Evolutionary conservation across 2,329 filamentous ascomycete species (phyloP), one percentile per base, ranked within the genome.

Genomic region (Colletotrichum sp.): DNA sequence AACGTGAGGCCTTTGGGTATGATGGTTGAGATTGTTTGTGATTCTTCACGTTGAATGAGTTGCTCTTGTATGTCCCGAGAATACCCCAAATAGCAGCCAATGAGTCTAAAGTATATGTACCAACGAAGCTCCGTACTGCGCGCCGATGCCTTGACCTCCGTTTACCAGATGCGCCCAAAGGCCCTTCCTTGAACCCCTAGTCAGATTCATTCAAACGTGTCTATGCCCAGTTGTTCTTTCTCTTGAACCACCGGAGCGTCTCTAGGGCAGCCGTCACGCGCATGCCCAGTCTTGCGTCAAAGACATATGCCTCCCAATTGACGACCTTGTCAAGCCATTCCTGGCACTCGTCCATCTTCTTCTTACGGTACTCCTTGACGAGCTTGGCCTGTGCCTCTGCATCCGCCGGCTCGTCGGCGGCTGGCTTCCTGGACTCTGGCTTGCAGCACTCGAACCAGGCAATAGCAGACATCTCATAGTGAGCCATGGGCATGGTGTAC

Each of bases 381-480:
- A 84, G 83, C 24, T 84, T 80, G 16, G 59, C 57, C 34, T 69
- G 55, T 9, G 75, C 71, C 12, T 76, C 77, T 10, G 49, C 75
- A 9, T 74, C 77, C 26, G 69, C 12, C 12, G 75, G 65, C 79
- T 92, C 89, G 78, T 72, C 69, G 6, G 24, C 49, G 18, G 78
- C 78, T 12, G 80, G 78, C 21, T 78, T 70, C 10, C 78, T 69
- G 6, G 79, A 79, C 78, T 79, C 80, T 1, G 87, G 84, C 34
- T 85, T 82, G 79, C 86, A 89, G 69, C 88, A 89, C 80, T 96
- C 94, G 73, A 90, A 89, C 96, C 96, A 99, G 2, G 93, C 87
- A 71, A 95, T 92, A 9, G 94, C 95, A 0, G 93, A 96, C 87
- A 97, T 92, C 85, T 99, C 97, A 84, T 98, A 98, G 79, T 95